Base-by-base conservation (phyloP, 768 basidiomycete genomes). In the Rhodosporidiobolus odoratus region DNA sequence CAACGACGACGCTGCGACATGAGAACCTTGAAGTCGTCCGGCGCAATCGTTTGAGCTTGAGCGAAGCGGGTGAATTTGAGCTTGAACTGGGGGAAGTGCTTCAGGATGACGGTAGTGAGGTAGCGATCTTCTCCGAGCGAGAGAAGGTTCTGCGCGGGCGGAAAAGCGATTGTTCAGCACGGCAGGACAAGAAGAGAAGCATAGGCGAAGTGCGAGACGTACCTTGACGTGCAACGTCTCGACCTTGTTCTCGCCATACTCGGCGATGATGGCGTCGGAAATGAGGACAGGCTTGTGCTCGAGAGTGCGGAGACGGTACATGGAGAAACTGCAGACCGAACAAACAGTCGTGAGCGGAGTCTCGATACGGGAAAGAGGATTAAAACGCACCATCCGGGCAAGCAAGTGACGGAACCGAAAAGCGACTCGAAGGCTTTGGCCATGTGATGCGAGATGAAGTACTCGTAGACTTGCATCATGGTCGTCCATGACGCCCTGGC, bases 91-190 rank as follows among this genome's bases (percentile, higher is more conserved):
- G 92, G 88, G 87, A 97, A 99, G 79, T 96, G 90, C 81, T 94
- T 97, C 76, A 99, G 85, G 34, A 99, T 85, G 8, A 97, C 84
- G 1, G 95, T 99, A 3, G 96, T 97, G 66, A 99, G 82, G 78
- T 97, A 99, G 76, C 96, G 92, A 88, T 99, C 96, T 84, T 99
- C 96, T 81, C 96, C 95, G 19, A 98, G 89, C 76, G 95, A 92
- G 58, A 98, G 83, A 65, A 99, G 83, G 77, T 99, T 99, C 86
- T 98, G 96, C 88, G 92, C 91, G 19, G 15, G 25, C 13, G 23
- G 43, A 23, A 50, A 9, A 50, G 15, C 9, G 25, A n/a, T 9
- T 25, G 15, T 15, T 9, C 12, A n/a, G 48, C 25, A 25, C n/a
- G n/a, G n/a, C n/a, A n/a, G n/a, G n/a, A 50, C 15, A 50, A 50